Conservation (phyloP, 2,329 filamentous ascomycete species). For the Plenodomus lindquistii region DNA sequence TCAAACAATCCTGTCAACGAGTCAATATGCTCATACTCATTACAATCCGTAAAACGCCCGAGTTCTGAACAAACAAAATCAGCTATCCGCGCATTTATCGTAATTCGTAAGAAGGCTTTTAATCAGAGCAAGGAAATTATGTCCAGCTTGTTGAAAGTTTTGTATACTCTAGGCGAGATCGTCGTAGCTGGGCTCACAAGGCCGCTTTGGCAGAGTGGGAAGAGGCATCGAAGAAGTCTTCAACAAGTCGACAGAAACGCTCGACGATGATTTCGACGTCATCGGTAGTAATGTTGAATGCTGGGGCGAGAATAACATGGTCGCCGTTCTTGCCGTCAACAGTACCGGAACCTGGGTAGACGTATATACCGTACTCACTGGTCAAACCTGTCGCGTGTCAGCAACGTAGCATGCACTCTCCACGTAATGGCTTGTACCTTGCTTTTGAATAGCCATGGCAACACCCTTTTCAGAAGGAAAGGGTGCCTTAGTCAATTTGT, state of each 20-base stretch:
- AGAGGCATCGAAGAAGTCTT: conserved; percentile 48
- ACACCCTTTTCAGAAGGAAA: conserved; percentile 54
- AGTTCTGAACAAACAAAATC: background rate
- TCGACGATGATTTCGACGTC: conserved; percentile 62
- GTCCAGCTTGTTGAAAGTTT: background rate
- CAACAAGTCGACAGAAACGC: conserved; percentile 56
- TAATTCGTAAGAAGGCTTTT: background rate
- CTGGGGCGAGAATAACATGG: conserved; percentile 70
- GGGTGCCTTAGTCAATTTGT: conserved; percentile 58
- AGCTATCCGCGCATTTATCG: conserved; percentile 1
- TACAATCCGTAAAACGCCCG: background rate
- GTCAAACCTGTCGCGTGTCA: conserved; percentile 41
- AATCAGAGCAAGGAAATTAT: background rate
- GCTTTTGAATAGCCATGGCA: conserved; percentile 56
- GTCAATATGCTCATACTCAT: background rate
- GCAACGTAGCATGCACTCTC: background rate
- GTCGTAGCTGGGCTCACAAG: background rate
- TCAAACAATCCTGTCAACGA: background rate
- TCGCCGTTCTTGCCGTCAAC: conserved; percentile 65
- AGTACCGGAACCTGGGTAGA: conserved; percentile 68
- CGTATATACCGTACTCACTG: conserved; percentile 55
- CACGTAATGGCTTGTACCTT: conserved; percentile 43
- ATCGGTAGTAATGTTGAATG: conserved; percentile 64
- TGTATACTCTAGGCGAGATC: background rate
- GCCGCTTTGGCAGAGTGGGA: background rate